phyloP scores from a whole-genome alignment of 163 green algal genomes.

The Chlamydomonas reinhardtii region DNA sequence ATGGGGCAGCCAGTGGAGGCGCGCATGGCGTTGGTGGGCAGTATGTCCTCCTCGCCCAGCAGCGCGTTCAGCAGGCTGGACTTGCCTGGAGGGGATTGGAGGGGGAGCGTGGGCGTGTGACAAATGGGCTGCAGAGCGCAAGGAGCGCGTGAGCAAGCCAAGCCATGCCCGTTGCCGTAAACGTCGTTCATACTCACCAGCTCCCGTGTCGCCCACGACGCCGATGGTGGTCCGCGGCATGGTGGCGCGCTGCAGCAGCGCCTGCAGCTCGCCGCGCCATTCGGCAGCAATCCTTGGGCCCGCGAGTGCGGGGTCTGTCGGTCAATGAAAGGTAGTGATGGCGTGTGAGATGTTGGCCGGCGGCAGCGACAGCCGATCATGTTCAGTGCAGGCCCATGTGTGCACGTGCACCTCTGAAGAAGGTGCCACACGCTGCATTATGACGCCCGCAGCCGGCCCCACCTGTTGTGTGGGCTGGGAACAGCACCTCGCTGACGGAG shows the following conservation, averaged over 20 bases:
- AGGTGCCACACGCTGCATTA: too few relatives aligned
- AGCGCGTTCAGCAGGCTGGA: conserved; percentile 44
- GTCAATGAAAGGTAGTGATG: too few relatives aligned
- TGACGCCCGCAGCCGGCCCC: too few relatives aligned
- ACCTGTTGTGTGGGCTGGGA: too few relatives aligned
- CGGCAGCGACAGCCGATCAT: too few relatives aligned
- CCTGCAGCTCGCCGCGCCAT: conserved; percentile 46
- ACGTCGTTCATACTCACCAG: background rate
- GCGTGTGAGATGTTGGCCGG: too few relatives aligned
- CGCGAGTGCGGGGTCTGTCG: background rate
- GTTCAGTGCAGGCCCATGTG: too few relatives aligned
- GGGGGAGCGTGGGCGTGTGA: background rate
- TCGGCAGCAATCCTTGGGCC: background rate
- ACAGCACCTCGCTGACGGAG: too few relatives aligned
- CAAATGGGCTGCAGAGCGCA: background rate
- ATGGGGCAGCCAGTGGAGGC: conserved; percentile 53
- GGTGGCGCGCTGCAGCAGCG: conserved; percentile 1
- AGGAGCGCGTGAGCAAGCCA: too few relatives aligned
- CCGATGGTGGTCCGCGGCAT: conserved; percentile 41
- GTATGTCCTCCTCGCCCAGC: conserved; percentile 43
- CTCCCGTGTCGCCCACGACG: conserved; percentile 48
- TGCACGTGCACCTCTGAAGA: too few relatives aligned
- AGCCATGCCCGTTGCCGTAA: too few relatives aligned
- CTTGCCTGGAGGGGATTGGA: conserved; percentile 35
- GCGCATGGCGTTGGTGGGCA: conserved; percentile 60